Conservation (phyloP, 768 basidiomycete species). For the Suillus tomentosus region DNA sequence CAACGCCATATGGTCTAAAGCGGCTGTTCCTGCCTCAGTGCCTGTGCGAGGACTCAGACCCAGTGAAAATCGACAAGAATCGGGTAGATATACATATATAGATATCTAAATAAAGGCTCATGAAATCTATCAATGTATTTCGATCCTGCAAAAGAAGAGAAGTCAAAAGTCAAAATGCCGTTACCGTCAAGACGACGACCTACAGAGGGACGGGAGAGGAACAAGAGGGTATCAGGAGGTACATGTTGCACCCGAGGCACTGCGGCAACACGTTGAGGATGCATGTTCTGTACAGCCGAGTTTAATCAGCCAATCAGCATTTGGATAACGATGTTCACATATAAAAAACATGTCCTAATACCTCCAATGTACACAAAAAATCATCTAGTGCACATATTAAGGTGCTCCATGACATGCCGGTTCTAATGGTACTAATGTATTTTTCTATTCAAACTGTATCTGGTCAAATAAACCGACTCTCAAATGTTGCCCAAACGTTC, state of each 20-base stretch:
- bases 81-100: no score
- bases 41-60: no score
- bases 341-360: constrained; percentile 1
- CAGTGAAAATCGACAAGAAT: no score
- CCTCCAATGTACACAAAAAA: constrained; percentile 2
- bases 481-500: background rate
- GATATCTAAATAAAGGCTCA: no score
- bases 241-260: background rate
- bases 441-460: background rate
- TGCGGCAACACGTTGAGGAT: background rate
- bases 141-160: no score
- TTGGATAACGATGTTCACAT: background rate
- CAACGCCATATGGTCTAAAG: no score
- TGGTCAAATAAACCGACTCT: background rate
- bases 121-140: no score
- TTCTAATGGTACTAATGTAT: background rate
- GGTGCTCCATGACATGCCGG: background rate
- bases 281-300: background rate
- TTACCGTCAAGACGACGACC: no score
- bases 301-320: background rate
- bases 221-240: background rate
- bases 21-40: no score
- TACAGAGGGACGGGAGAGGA: background rate
- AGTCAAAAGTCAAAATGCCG: no score
- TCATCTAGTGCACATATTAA: background rate